Evolutionary conservation across 2,329 filamentous ascomycete species (phyloP).

Genomic region (Verticillium longisporum): DNA sequence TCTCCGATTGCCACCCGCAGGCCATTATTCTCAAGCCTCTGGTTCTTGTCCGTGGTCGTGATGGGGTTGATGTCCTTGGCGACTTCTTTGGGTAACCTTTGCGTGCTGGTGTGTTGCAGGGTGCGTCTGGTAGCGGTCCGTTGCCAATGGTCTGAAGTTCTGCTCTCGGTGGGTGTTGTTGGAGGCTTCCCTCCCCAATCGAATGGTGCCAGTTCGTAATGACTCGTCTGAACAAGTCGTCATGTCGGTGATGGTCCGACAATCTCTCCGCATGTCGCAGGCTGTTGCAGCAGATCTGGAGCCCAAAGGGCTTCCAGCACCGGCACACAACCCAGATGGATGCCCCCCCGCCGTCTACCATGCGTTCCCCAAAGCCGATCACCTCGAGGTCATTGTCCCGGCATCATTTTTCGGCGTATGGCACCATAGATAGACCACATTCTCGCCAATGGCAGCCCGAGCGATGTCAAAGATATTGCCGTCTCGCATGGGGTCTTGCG

Average conservation of each 20-base stretch:
- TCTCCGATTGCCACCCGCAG: neutral
- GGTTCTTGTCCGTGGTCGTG: neutral
- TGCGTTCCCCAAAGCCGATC: neutral
- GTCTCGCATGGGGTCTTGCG: neutral
- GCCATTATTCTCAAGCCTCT: neutral
- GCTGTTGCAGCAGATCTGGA: neutral
- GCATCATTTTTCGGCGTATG: constrained; percentile 8
- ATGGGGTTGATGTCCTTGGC: neutral
- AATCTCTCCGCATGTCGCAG: neutral
- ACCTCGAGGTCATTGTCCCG: neutral
- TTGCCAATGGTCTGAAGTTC: no score
- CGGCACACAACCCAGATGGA: neutral
- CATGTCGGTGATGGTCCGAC: neutral
- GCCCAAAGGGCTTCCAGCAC: neutral
- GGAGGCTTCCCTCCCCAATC: neutral
- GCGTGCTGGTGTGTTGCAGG: neutral
- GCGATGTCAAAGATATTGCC: neutral
- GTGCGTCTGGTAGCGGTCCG: no score
- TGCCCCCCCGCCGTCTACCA: neutral
- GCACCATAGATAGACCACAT: constrained; percentile 11
- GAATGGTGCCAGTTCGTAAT: neutral
- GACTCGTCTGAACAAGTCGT: neutral
- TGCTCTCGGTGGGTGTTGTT: neutral
- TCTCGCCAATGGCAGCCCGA: neutral
- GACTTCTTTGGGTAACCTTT: neutral